These are phyloP conservation scores for Pharus latifolius DNA, from an alignment of 176 grass and related monocot species.

Conservation along the genomic window DNA sequence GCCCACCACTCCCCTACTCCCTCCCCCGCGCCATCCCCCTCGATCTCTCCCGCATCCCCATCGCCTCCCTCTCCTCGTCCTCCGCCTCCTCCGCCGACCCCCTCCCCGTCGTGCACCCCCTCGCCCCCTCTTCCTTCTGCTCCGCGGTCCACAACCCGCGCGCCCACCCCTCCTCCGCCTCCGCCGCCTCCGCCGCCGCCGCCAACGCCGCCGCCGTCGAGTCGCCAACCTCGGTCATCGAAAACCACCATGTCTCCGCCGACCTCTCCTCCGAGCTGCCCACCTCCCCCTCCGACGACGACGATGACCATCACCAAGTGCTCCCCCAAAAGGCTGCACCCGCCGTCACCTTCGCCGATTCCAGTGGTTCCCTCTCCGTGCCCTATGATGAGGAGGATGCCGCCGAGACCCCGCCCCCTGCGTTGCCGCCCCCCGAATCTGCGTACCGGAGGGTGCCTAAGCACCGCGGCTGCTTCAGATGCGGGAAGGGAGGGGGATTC, in stretches of 20 bases:
- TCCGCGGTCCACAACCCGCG: conserved; percentile 17
- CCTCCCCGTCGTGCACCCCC: conserved; percentile 79
- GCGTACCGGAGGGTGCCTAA: background rate
- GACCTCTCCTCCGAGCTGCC: conserved; percentile 77
- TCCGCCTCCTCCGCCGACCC: conserved; percentile 10
- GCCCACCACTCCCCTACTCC: conserved; percentile 66
- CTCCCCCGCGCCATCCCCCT: conserved; percentile 82
- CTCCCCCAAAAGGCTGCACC: background rate
- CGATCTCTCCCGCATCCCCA: conserved; percentile 74
- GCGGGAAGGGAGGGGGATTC: conserved; percentile 64
- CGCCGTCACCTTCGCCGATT: conserved; percentile 31
- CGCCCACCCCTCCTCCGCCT: background rate
- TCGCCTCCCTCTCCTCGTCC: conserved; percentile 42
- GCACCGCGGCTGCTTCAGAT: conserved; percentile 55
- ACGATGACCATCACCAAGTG: background rate
- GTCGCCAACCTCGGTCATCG: conserved; percentile 88
- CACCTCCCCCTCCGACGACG: conserved; percentile 28
- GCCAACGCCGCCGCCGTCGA: background rate
- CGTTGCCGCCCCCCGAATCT: background rate
- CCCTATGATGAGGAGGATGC: conserved; percentile 28
- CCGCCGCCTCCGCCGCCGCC: background rate
- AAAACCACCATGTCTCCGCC: conserved; percentile 57
- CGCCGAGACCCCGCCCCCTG: background rate
- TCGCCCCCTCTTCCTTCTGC: conserved; percentile 44
- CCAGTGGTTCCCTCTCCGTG: conserved; percentile 31